Conservation (phyloP, 306 rosid genomes). For the Neltuma alba region DNA sequence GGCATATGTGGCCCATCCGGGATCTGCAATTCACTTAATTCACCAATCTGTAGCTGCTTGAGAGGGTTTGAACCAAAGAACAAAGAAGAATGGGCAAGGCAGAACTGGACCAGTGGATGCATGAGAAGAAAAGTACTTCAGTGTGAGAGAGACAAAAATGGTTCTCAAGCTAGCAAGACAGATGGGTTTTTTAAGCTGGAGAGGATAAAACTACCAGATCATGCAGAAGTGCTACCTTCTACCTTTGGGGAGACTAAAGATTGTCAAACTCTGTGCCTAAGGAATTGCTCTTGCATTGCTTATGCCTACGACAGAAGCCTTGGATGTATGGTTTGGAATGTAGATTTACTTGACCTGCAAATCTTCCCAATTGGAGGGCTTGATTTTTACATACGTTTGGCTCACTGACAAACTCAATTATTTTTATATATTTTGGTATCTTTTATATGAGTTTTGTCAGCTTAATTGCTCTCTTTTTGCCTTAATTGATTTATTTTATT, state of each 20-base stretch:
- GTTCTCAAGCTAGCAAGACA: background rate
- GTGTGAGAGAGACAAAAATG: conserved; percentile 23
- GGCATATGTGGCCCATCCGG: background rate
- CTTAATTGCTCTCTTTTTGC: no score
- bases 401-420: no score
- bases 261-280: no score
- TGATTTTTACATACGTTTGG: no score
- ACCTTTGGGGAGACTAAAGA: background rate
- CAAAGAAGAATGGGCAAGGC: background rate
- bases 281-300: no score
- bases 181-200: conserved; percentile 40
- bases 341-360: no score
- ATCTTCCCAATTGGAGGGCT: no score
- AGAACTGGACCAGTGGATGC: conserved; percentile 44
- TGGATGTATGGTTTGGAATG: no score
- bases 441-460: no score
- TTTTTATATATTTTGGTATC: no score
- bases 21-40: background rate
- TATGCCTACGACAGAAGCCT: no score
- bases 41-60: background rate
- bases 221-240: background rate
- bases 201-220: conserved; percentile 44
- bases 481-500: no score
- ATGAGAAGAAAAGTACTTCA: conserved; percentile 30
- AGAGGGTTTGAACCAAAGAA: background rate